Conservation (phyloP, 768 basidiomycete genomes). For the Xerocomellus amylosporus region DNA sequence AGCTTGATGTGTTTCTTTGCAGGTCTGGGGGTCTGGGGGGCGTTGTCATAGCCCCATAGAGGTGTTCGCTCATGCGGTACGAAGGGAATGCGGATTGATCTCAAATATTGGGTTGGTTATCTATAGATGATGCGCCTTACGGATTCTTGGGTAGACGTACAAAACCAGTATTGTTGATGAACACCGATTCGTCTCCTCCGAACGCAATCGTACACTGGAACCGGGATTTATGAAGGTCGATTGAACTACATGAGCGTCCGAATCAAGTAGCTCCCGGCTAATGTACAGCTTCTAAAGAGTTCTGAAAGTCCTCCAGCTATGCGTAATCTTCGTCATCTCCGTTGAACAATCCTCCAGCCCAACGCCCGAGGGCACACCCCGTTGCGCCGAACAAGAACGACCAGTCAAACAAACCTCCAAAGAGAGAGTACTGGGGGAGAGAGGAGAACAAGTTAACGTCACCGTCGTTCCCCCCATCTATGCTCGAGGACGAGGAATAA, state of each 20-base stretch:
- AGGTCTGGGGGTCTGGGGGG: slow-evolving; percentile 73
- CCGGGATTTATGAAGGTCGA: neutral
- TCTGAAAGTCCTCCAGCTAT: neutral
- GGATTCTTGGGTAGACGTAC: neutral
- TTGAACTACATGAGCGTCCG: neutral
- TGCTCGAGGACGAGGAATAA: slow-evolving; percentile 19
- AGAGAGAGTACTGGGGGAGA: slow-evolving; percentile 70
- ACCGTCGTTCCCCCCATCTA: slow-evolving; percentile 5
- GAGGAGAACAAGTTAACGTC: slow-evolving; percentile 61
- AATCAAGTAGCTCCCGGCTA: neutral
- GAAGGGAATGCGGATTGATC: neutral
- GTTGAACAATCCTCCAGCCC: slow-evolving; percentile 44
- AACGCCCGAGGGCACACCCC: slow-evolving; percentile 46
- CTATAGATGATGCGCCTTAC: slow-evolving; percentile 7
- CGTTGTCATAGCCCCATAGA: slow-evolving; percentile 39
- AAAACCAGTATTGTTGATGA: neutral
- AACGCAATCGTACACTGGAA: neutral
- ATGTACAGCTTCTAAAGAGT: slow-evolving; percentile 2
- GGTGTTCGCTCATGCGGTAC: neutral
- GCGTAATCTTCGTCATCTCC: slow-evolving; percentile 16
- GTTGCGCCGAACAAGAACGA: slow-evolving; percentile 62
- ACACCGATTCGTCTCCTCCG: neutral
- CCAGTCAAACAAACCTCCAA: slow-evolving; percentile 73
- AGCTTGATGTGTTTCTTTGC: slow-evolving; percentile 69
- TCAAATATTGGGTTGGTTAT: slow-evolving; percentile 3